Conservation (phyloP, 768 basidiomycete species). For the Paxillus rubicundulus region DNA sequence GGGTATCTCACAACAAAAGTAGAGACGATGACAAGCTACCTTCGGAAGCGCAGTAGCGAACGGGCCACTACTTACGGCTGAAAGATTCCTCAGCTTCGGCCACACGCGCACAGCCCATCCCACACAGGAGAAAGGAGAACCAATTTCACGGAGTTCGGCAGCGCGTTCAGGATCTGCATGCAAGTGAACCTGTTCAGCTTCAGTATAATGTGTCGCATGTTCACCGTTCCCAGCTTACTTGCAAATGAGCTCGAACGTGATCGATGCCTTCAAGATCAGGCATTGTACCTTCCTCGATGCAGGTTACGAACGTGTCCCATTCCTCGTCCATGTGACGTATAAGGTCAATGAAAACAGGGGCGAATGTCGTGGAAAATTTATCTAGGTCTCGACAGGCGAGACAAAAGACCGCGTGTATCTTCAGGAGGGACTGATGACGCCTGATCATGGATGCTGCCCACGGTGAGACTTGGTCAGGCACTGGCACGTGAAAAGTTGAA, state of each 20-base stretch:
- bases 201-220: background rate
- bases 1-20: background rate
- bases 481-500: background rate
- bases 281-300: constrained; percentile 4
- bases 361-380: background rate
- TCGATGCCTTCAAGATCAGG: constrained; percentile 8
- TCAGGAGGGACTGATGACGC: constrained; percentile 4
- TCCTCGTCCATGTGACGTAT: background rate
- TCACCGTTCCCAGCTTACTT: background rate
- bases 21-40: background rate
- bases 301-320: constrained; percentile 3
- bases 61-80: constrained; percentile 11
- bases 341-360: constrained; percentile 7
- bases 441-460: constrained; percentile 3
- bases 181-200: constrained; percentile 2
- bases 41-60: constrained; percentile 13
- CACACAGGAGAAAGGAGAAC: constrained; percentile 7
- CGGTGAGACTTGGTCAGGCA: background rate
- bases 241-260: constrained; percentile 3
- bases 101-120: constrained; percentile 17
- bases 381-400: constrained; percentile 2
- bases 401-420: constrained; percentile 11
- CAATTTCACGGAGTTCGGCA: constrained; percentile 12
- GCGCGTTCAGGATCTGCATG: constrained; percentile 9
- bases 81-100: constrained; percentile 8